Evolutionary conservation across 495 filamentous ascomycete species (phyloP), one percentile per base, ranked within the genome.

Genomic region (Cercophora samala): DNA sequence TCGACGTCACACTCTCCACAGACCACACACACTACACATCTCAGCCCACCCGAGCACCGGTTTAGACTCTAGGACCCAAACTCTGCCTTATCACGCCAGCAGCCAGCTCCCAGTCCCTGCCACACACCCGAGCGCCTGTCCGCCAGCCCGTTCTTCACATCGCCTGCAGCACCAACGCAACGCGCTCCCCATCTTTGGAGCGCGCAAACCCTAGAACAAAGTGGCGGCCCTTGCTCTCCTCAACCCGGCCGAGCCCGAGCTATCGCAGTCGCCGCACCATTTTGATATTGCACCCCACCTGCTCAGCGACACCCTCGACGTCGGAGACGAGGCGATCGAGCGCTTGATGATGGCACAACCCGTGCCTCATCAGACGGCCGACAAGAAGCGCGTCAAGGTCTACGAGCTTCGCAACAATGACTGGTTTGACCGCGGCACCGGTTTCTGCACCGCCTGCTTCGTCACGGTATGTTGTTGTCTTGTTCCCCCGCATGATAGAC

Each of bases 371-470:
- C 89, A 90, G 78, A 86, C 90, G 74, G 26, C 60, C n/a, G 91
- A 93, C 79, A 92, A 90, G 85, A 96, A 93, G 84, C 90, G 95
- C 83, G 95, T 99, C 72, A 99, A 99, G 84, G 95, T 99, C 72
- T 99, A 99, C 78, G 95, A 99, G 81, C 86, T 99, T 69, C 91
- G 90, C 73, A 92, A 97, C 79, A 97, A 95, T 85, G 96, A 99
- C 85, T 99, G 95, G 95, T 97, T 93, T 76, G 95, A 99, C 80
- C 85, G 96, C 67, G 95, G 95, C 62, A 99, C 95, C 21, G 95
- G 95, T 58, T 98, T 97, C 78, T 99, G 95, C 78, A 91, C 85
- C 24, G 93, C 92, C 24, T 85, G 87, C 69, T 87, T 91, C 66
- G 79, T 89, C 60, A 85, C 88, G 77, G 93, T 97, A 87, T 84